Base-by-base conservation (phyloP, 177 flowering plant genomes). In the Vitis hybrid region DNA sequence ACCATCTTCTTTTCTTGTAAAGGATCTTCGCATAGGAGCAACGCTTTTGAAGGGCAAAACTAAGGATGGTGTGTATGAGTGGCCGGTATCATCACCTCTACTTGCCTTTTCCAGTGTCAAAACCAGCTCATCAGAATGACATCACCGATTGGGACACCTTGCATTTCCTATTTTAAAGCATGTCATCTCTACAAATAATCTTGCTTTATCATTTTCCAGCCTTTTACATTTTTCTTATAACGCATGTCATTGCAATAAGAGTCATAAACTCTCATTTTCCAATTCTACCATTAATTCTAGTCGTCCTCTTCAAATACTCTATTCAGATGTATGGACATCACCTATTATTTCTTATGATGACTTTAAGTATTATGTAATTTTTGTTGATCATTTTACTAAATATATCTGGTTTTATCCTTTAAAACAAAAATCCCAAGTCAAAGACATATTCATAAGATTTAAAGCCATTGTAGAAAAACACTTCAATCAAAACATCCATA, bases 1-100 rank as follows among this genome's bases (percentile, higher is more conserved):
- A 66, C 53, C 80, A 0, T n/a, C 11, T 58, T 70, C 56, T 20
- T 78, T 74, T 68, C 15, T 39, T 74, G 76, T 74, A 54, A 74
- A 74, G 78, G 81, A 78, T 8, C 63, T 45, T 29, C 2, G 59
- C 65, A 59, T 70, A 22, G 52, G 73, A 61, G 20, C 60, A 65
- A n/a, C 55, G 7, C 22, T 72, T 20, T 34, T 68, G 16, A 50
- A 69, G 13, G 73, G 76, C 1, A 6, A 2, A 19, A 54, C 73
- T 59, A 72, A 66, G 14, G 19, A 65, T 19, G 79, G 61, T 9
- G 31, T 72, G 19, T 71, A 72, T 59, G 69, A 63, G 66, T 62
- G 61, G 59, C 74, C 67, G 45, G 29, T 50, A 16, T 19, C 22
- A 11, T 11, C 39, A 2, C 56, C 50, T 16, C 12, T 56, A 9